phyloP scores from a whole-genome alignment of 179 eudicot genomes.

The Silene vulgaris region DNA sequence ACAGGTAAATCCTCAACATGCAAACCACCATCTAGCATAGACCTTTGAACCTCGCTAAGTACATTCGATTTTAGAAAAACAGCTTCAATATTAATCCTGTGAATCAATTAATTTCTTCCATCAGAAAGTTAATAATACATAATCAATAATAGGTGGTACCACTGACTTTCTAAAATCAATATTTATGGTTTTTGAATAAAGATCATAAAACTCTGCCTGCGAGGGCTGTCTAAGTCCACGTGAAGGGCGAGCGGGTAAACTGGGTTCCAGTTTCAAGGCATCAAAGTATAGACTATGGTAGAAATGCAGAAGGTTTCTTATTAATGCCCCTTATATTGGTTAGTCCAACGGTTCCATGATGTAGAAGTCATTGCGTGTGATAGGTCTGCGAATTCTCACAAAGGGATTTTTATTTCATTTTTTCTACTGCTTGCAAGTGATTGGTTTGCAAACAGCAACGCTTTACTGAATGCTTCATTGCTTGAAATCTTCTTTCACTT shows the following conservation, averaged over 20 bases:
- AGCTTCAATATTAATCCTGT: slow-evolving; percentile 69
- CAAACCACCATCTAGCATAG: slow-evolving; percentile 84
- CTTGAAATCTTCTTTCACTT: no score
- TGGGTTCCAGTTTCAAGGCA: not conserved
- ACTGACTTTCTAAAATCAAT: not conserved
- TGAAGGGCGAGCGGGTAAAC: not conserved
- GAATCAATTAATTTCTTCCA: slow-evolving; percentile 18
- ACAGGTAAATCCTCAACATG: slow-evolving; percentile 75
- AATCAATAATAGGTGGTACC: not conserved
- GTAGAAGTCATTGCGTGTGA: not conserved
- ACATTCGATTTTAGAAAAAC: slow-evolving; percentile 87
- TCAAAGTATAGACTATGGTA: not conserved
- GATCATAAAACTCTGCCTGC: not conserved
- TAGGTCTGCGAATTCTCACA: no score
- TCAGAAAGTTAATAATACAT: slow-evolving; percentile 1
- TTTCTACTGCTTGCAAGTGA: not conserved
- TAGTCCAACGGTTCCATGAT: no score
- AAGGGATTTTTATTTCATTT: not conserved
- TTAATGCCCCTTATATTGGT: not conserved
- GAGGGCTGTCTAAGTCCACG: not conserved
- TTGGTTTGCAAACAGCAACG: no score
- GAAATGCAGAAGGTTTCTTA: not conserved
- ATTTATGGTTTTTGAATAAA: no score
- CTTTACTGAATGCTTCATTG: no score
- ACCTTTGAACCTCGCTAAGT: slow-evolving; percentile 79